Base-by-base conservation (phyloP, 495 filamentous ascomycete genomes). In the Xylaria venustula region DNA sequence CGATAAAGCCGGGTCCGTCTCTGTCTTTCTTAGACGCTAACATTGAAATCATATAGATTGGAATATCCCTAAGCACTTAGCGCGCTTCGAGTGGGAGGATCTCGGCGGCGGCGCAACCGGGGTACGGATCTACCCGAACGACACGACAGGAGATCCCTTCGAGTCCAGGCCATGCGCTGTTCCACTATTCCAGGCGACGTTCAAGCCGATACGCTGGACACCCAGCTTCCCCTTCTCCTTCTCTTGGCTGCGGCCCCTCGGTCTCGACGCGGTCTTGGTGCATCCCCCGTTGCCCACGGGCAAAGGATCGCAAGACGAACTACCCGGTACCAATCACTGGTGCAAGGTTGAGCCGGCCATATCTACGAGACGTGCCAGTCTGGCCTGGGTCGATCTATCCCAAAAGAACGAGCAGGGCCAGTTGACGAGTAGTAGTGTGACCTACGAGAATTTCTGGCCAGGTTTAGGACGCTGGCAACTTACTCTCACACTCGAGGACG, bases 11-110 rank as follows among this genome's bases (percentile, higher is more conserved):
- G n/a, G n/a, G n/a, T n/a, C n/a, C n/a, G n/a, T n/a, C 14, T 40
- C 11, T 28, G 6, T 55, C 46, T 48, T 11, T 5, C 5, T 11
- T 48, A 23, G 45, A 8, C 14, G 17, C 28, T 52, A 45, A 60
- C 66, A 2, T 25, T 22, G 20, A 25, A 19, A 19, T n/a, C n/a
- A n/a, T n/a, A n/a, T 60, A 73, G 78, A 80, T 57, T 83, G 79
- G 79, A 83, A 82, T 66, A 77, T 81, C 41, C 79, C 81, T 9
- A 83, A 83, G 64, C 81, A 82, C 65, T 71, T 83, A 15, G 82
- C 80, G 22, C 71, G 72, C 36, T 83, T 83, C 67, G 65, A 69
- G 20, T 85, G 79, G 72, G 75, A 68, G 6, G 64, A 73, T 19
- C 55, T 64, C n/a, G 65, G 68, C 2, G 65, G 70, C 54, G 70